Evolutionary conservation across 73 alveolate species (phyloP), one percentile per base, ranked within the genome.

Genomic region (Stentor coeruleus): DNA sequence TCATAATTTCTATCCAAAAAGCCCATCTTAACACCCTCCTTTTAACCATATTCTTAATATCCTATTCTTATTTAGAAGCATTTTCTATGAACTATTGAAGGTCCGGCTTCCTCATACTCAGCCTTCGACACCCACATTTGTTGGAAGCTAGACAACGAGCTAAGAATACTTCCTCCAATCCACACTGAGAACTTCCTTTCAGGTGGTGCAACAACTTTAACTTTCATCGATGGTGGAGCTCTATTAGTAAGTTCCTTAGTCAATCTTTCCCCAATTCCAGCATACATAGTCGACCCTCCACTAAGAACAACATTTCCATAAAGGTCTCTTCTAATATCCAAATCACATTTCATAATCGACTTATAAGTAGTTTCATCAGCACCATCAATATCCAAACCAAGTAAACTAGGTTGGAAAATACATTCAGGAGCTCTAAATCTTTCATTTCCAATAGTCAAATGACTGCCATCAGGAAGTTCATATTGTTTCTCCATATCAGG

Each of bases 281-380:
- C 94, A 90, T 96, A 97, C 94, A 97, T 92, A 59, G 99, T 97
- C 73, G 98, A 88, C 3, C 99, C 99, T 39, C 99, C 99, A 36
- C 98, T 88, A 77, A 97, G 86, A 40, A 96, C 96, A 66, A 96
- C 95, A 85, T 94, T 95, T 66, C 81, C 84, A 4, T 91, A 95
- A 76, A 97, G 93, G 82, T 94, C 99, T 86, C 92, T 96, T 73
- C 99, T 88, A 37, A 96, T 96, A 84, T 97, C 99, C 14, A 93
- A 95, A 86, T 97, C 99, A 83, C 99, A 89, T 87, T 85, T 81
- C 81, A 82, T 72, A 86, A 92, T 90, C 35, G 96, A 87, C 74
- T 82, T 83, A 92, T 72, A 81, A 77, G 88, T 74, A 73, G 76
- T 41, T 59, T 86, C 84, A 30, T 82, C 93, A 87, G 82, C 81